These are phyloP conservation scores for Tricholoma saponaceum DNA, from an alignment of 768 basidiomycete species.

Conservation along the genomic window DNA sequence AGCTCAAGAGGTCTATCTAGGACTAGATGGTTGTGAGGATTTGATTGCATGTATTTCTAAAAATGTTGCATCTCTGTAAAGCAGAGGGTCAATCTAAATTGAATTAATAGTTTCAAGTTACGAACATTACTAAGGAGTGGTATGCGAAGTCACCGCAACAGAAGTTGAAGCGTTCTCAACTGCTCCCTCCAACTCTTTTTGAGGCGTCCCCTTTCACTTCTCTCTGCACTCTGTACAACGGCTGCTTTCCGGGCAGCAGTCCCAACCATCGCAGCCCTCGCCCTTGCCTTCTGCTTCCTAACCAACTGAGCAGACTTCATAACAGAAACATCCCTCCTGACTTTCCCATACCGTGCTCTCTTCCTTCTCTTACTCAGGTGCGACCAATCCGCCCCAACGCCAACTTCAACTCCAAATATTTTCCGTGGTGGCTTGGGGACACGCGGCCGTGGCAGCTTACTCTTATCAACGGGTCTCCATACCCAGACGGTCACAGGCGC, in stretches of 20 bases:
- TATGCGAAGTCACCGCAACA: not conserved
- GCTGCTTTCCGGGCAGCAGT: not conserved
- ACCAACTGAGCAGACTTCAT: constrained; percentile 27
- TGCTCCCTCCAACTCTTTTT: not conserved
- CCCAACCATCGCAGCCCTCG: not conserved
- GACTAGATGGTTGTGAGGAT: not conserved
- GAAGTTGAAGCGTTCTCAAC: not conserved
- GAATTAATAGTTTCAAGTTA: not conserved
- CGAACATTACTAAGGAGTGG: not conserved
- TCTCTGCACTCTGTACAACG: not conserved
- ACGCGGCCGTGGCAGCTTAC: constrained; percentile 1
- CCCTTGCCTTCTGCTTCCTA: constrained; percentile 3
- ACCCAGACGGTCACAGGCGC: constrained; percentile 33
- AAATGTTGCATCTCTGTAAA: no score
- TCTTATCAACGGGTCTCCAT: constrained; percentile 28
- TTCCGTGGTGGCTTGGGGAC: not conserved
- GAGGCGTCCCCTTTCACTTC: not conserved
- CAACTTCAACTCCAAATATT: constrained; percentile 37
- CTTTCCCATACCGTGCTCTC: constrained; percentile 40
- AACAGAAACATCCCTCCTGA: constrained; percentile 37
- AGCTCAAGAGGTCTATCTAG: not conserved
- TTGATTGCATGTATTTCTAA: not conserved
- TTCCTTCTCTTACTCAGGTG: constrained; percentile 57
- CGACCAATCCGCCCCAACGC: constrained; percentile 45
- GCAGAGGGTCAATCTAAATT: not conserved